Evolutionary conservation across 2,329 filamentous ascomycete species (phyloP).

Genomic region (Falciphora oryzae): DNA sequence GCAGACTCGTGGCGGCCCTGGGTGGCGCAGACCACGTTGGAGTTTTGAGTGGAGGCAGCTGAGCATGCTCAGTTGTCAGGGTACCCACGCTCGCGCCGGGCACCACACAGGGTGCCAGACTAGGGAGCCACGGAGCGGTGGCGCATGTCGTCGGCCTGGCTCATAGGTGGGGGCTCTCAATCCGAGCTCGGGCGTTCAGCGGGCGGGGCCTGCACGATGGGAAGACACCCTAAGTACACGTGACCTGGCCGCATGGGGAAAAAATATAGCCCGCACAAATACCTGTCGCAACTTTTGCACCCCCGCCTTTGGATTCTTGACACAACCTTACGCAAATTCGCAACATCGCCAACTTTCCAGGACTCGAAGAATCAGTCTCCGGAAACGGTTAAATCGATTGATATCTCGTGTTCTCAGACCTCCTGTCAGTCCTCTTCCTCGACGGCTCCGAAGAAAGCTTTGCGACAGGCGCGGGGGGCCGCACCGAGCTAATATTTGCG

Average conservation of each 20-base stretch:
- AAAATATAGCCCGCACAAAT: not conserved
- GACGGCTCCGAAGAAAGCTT: not conserved
- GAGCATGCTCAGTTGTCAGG: too few species aligned
- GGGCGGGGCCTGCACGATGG: too few species aligned
- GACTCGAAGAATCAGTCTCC: conserved; percentile 99
- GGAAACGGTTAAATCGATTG: conserved; percentile 99
- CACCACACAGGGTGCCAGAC: too few species aligned
- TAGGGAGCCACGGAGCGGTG: too few species aligned
- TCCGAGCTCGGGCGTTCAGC: too few species aligned
- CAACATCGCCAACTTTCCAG: conserved; percentile 25
- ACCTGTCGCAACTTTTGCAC: not conserved
- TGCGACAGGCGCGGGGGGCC: not conserved
- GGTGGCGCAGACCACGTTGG: not conserved
- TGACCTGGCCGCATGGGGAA: not conserved
- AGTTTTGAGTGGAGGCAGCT: too few species aligned
- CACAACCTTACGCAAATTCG: conserved; percentile 12
- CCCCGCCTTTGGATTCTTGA: not conserved
- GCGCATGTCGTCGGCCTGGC: too few species aligned
- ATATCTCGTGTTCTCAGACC: conserved; percentile 71
- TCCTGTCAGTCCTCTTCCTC: conserved; percentile 8
- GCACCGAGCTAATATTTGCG: conserved; percentile 4
- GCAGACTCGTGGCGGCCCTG: not conserved
- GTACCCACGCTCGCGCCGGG: too few species aligned
- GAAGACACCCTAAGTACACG: not conserved
- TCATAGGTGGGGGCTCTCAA: too few species aligned